Conservation (phyloP, 2,329 filamentous ascomycete species). For the Arthrinium puccinioides region DNA sequence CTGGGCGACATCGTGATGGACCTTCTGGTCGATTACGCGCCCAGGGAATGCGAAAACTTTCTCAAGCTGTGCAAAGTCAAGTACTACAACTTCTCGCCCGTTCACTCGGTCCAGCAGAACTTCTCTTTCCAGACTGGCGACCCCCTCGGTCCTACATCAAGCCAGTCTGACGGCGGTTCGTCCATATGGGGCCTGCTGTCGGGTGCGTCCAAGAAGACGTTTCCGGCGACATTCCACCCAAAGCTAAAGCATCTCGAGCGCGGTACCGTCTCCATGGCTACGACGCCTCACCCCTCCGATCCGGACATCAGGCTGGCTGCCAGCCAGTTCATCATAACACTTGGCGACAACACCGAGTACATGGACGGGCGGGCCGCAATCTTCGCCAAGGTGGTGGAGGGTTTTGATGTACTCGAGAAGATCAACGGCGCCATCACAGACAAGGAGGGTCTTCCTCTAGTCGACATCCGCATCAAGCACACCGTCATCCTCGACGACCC, state of each 20-base stretch:
- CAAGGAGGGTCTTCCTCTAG: slow-evolving; percentile 75
- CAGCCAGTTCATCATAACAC: slow-evolving; percentile 89
- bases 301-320: slow-evolving; percentile 76
- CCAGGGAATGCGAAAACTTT: slow-evolving; percentile 94
- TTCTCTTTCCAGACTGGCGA: slow-evolving; percentile 97
- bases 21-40: slow-evolving; percentile 79
- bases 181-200: slow-evolving; percentile 86
- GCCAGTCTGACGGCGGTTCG: slow-evolving; percentile 82
- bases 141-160: slow-evolving; percentile 77
- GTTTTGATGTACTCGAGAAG: slow-evolving; percentile 88
- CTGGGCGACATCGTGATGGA: slow-evolving; percentile 93
- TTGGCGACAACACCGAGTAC: slow-evolving; percentile 83
- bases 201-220: slow-evolving; percentile 64
- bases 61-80: slow-evolving; percentile 98
- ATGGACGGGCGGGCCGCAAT: slow-evolving; percentile 90
- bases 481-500: slow-evolving; percentile 90
- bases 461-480: slow-evolving; percentile 92
- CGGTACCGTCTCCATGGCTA: slow-evolving; percentile 97
- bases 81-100: slow-evolving; percentile 95
- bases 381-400: slow-evolving; percentile 92
- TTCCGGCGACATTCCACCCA: slow-evolving; percentile 75
- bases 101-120: slow-evolving; percentile 87
- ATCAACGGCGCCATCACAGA: slow-evolving; percentile 88
- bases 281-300: slow-evolving; percentile 66
- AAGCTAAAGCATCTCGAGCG: slow-evolving; percentile 84